These are phyloP conservation scores for Juncus inflexus DNA, from an alignment of 176 grass and related monocot species.

Conservation along the genomic window DNA sequence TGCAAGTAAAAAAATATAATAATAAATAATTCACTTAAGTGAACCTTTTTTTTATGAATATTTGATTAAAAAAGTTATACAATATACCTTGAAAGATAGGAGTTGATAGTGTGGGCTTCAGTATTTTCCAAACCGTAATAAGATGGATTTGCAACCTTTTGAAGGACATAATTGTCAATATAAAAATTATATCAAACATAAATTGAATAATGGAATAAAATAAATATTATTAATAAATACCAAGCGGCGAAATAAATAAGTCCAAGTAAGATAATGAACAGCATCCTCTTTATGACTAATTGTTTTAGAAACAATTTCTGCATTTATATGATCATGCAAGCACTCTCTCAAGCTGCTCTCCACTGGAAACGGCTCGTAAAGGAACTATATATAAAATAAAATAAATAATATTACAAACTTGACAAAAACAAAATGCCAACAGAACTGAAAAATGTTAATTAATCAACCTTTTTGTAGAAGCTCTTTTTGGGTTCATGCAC, in stretches of 20 bases:
- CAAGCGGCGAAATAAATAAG: conserved; percentile 85
- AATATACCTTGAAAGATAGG: conserved; percentile 85
- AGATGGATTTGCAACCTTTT: conserved; percentile 87
- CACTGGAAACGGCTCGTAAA: conserved; percentile 94
- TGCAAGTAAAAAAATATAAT: conserved; percentile 34
- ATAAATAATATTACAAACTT: conserved; percentile 25
- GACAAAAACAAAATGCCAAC: conserved; percentile 3
- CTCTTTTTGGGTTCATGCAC: conserved; percentile 99
- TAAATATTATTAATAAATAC: conserved; percentile 44
- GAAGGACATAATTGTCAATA: conserved; percentile 3
- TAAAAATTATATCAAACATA: neutral
- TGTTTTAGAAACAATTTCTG: conserved; percentile 88
- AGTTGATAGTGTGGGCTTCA: conserved; percentile 70
- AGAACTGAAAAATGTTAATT: conserved; percentile 6
- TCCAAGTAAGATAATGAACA: conserved; percentile 98
- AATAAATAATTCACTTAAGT: conserved; percentile 25
- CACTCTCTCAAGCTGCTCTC: conserved; percentile 97
- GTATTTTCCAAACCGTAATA: conserved; percentile 91
- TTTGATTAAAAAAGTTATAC: conserved; percentile 12
- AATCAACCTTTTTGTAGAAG: conserved; percentile 92
- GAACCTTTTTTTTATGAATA: conserved; percentile 7
- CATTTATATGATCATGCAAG: conserved; percentile 97
- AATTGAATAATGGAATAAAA: neutral
- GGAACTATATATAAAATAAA: conserved; percentile 52
- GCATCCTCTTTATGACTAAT: conserved; percentile 94